Evolutionary conservation across 345 rosid species (phyloP).

Genomic region (Syzygium jambos): DNA sequence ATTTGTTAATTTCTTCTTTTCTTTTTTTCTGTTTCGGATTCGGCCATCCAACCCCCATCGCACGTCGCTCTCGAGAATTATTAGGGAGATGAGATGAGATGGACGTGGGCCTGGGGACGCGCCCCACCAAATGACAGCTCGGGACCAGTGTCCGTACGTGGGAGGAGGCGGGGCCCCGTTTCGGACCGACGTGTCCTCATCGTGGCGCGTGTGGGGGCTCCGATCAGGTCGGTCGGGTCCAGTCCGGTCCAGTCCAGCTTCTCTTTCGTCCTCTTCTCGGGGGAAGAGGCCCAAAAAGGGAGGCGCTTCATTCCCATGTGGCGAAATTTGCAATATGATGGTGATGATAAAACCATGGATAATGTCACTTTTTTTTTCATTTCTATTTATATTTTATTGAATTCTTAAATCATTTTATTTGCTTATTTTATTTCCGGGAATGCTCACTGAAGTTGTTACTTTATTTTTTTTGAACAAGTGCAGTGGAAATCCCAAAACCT

Average conservation of each 20-base stretch:
- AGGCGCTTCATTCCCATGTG: background rate
- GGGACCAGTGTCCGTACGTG: background rate
- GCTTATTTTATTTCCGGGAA: too few species aligned
- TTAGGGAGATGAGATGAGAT: background rate
- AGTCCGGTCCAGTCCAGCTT: background rate
- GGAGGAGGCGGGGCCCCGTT: background rate
- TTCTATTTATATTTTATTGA: too few species aligned
- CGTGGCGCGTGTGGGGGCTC: background rate
- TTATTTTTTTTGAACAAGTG: too few species aligned
- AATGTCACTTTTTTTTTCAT: too few species aligned
- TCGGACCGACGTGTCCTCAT: background rate
- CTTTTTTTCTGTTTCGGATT: accelerated
- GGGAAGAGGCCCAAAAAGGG: background rate
- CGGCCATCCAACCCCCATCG: background rate
- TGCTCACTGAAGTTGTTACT: too few species aligned
- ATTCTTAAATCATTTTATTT: too few species aligned
- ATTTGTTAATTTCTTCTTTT: too few species aligned
- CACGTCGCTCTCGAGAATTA: background rate
- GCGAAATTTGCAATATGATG: background rate
- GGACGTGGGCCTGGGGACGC: background rate
- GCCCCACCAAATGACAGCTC: background rate
- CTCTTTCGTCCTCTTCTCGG: background rate
- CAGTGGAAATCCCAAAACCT: too few species aligned
- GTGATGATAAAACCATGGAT: background rate
- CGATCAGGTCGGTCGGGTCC: background rate